Evolutionary conservation across 352 stramenopile genomes (phyloP), one percentile per base, ranked within the genome.

Genomic region (Pythium aphanidermatum): DNA sequence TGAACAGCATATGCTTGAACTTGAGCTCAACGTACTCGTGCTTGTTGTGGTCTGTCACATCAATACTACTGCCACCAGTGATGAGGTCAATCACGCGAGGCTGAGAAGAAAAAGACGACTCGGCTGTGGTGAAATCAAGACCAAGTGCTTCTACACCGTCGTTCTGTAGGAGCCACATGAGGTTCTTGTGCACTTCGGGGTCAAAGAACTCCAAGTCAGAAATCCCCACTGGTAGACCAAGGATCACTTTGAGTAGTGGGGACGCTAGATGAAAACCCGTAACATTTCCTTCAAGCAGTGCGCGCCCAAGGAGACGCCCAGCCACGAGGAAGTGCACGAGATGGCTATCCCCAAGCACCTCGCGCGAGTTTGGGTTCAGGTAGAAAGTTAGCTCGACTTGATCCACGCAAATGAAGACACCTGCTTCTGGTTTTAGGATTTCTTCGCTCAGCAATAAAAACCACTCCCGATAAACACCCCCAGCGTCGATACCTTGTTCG

Each of bases 181-280:
- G 33, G 38, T 63, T 81, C 50, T 68, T 63, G 40, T 74, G 82
- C 8, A 61, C 52, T 16, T 81, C 70, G 0, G 70, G 61, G 38
- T 86, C 69, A 20, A 78, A 67, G 32, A 68, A 78, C 63, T 97
- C 83, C 27, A 98, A 71, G 58, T 99, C 95, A 16, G 72, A 70
- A 40, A 98, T 95, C 1, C 76, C 86, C 13, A 98, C 77, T 3
- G 96, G 95, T 51, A 93, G 92, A 26, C 88, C 95, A 6, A 98
- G 68, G 13, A 99, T 86, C 46, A 98, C 85, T 68, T 99, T 99
- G 63, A 98, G 96, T 38, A 99, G 65, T 38, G 96, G 89, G 10
- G 92, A 67, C 8, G 95, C 83, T 32, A 99, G 78, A 55, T 98
- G 95, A 29, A 95, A 92, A 25, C 80, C 70, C 19, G 97, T 88